Evolutionary conservation across 2,329 filamentous ascomycete species (phyloP).

Genomic region (Pestalotiopsis sp.): DNA sequence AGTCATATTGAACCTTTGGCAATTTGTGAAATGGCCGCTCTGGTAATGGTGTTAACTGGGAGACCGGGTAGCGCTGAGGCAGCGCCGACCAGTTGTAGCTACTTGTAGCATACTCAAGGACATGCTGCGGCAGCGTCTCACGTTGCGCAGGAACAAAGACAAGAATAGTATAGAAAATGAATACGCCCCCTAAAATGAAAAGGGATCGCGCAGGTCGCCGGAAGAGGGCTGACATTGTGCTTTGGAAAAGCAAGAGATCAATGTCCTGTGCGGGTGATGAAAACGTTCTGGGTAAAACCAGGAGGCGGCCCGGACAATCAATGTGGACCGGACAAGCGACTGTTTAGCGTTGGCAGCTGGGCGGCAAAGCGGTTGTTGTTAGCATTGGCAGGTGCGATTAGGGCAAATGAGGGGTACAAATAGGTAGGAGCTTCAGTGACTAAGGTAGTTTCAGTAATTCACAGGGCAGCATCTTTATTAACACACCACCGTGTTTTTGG

Average conservation of each 20-base stretch:
- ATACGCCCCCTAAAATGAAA: conserved; percentile 5
- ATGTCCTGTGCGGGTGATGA: neutral
- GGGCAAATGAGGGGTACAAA: too few relatives aligned
- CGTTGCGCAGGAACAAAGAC: conserved; percentile 13
- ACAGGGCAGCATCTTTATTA: too few relatives aligned
- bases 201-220: conserved; percentile 13
- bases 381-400: too few relatives aligned
- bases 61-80: conserved; percentile 12
- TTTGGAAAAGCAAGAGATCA: neutral
- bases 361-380: neutral
- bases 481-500: too few relatives aligned
- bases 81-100: conserved; percentile 16
- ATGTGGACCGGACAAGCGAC: too few relatives aligned
- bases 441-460: too few relatives aligned
- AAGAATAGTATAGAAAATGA: conserved; percentile 13
- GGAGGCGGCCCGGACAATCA: neutral
- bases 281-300: neutral
- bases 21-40: neutral
- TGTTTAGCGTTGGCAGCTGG: neutral
- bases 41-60: conserved; percentile 9
- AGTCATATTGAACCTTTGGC: conserved; percentile 37
- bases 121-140: neutral
- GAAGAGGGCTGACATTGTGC: conserved; percentile 11
- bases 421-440: too few relatives aligned
- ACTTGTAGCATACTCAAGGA: conserved; percentile 12